Evolutionary conservation across 768 basidiomycete species (phyloP).

Genomic region (Candolleomyces efflorescens): DNA sequence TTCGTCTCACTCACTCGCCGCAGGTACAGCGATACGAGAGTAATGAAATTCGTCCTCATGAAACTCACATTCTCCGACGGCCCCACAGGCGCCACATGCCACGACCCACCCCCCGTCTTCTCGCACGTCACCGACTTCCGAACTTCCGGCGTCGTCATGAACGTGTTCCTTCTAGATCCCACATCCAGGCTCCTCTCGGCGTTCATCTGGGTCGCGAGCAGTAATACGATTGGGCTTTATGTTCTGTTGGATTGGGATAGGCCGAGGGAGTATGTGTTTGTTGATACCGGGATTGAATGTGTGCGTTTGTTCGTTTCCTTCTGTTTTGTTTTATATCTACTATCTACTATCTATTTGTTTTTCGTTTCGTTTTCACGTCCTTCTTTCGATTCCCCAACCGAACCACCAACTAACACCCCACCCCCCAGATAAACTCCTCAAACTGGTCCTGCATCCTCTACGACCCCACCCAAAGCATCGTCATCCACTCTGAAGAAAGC

Average conservation of each 20-base stretch:
- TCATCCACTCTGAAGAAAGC: constrained; percentile 71
- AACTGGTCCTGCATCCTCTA: constrained; percentile 77
- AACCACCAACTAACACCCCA: too few relatives aligned
- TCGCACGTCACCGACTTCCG: constrained; percentile 58
- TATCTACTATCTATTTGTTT: too few relatives aligned
- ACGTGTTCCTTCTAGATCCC: constrained; percentile 71
- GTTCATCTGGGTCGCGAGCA: constrained; percentile 57
- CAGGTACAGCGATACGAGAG: constrained; percentile 57
- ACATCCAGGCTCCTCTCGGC: constrained; percentile 55
- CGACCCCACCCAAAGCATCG: constrained; percentile 60
- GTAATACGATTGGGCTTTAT: constrained; percentile 55
- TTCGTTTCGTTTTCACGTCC: too few relatives aligned
- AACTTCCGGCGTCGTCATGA: constrained; percentile 69
- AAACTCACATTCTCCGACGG: constrained; percentile 55
- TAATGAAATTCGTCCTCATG: constrained; percentile 74
- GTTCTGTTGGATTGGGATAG: constrained; percentile 64
- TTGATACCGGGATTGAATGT: constrained; percentile 71
- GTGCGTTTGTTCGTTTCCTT: constrained; percentile 36
- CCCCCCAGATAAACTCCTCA: constrained; percentile 61
- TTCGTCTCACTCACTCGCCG: neutral
- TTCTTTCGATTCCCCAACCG: too few relatives aligned
- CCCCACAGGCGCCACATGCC: constrained; percentile 33
- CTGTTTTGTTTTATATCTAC: too few relatives aligned
- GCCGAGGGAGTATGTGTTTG: constrained; percentile 56
- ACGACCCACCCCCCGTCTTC: constrained; percentile 41